Evolutionary conservation across 768 basidiomycete genomes (phyloP).

Genomic region (Rhizopogon vesiculosus): DNA sequence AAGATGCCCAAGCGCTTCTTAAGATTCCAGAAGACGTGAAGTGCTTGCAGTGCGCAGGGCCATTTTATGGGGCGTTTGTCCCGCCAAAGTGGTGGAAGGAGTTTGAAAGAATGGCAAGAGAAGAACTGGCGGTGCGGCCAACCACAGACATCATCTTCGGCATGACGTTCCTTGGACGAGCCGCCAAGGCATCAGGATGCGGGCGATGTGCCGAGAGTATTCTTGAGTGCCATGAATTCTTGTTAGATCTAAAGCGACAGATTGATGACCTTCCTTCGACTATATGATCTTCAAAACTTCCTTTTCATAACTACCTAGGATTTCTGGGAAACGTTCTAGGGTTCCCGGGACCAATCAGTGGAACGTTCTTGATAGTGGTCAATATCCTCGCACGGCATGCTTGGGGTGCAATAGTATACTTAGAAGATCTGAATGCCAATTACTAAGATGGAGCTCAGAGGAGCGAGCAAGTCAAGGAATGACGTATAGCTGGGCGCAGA

Average conservation of each 20-base stretch:
- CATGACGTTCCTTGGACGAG: conserved; percentile 52
- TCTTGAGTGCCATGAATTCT: conserved; percentile 53
- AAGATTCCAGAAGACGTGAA: conserved; percentile 45
- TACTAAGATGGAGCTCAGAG: too few relatives aligned
- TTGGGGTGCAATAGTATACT: too few relatives aligned
- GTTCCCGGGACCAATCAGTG: too few relatives aligned
- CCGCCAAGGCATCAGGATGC: conserved; percentile 48
- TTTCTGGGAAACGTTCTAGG: too few relatives aligned
- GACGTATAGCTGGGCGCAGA: too few relatives aligned
- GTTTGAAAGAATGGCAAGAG: conserved; percentile 51
- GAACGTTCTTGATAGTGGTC: too few relatives aligned
- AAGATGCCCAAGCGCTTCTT: conserved; percentile 44
- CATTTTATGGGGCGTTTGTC: conserved; percentile 36
- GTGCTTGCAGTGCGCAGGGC: conserved; percentile 67
- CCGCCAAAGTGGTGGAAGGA: conserved; percentile 69
- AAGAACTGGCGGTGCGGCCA: conserved; percentile 53
- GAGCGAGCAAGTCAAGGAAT: too few relatives aligned
- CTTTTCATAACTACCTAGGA: too few relatives aligned
- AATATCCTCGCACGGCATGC: too few relatives aligned
- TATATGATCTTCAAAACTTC: conserved; percentile 22
- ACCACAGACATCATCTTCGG: conserved; percentile 57
- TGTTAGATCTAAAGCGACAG: conserved; percentile 47
- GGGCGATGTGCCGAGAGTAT: conserved; percentile 64
- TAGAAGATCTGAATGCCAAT: too few relatives aligned
- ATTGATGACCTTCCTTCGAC: conserved; percentile 52